Evolutionary conservation across 164 flowering plant genomes (phyloP).

Genomic region (Vitis riparia): DNA sequence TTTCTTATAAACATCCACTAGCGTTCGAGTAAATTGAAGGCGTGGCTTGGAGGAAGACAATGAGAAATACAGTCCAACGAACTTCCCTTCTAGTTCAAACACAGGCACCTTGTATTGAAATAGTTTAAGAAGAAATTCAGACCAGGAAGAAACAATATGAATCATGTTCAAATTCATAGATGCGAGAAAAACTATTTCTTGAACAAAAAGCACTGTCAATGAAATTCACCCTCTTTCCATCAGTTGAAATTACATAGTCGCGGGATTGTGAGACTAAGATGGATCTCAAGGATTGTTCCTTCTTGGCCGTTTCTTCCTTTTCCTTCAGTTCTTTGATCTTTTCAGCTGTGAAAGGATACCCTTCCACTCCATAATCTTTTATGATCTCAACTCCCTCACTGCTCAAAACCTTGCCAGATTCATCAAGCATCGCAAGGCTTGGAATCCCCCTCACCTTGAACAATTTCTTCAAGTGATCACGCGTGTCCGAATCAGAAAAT

Average conservation of each 20-base stretch:
- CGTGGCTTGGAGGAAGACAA: conserved; percentile 11
- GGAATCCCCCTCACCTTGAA: conserved; percentile 63
- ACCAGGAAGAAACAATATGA: neutral
- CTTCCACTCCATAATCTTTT: conserved; percentile 53
- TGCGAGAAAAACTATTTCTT: too few relatives aligned
- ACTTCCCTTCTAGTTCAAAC: conserved; percentile 57
- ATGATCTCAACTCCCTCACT: conserved; percentile 40
- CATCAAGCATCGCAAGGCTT: conserved; percentile 57
- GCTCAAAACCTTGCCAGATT: conserved; percentile 38
- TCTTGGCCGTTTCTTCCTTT: conserved; percentile 50
- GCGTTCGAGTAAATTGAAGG: conserved; percentile 31
- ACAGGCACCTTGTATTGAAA: conserved; percentile 35
- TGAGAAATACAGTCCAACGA: conserved; percentile 46
- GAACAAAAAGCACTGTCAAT: neutral
- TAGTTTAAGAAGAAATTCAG: neutral
- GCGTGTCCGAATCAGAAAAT: conserved; percentile 54
- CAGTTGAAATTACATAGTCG: conserved; percentile 25
- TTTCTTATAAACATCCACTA: conserved; percentile 37
- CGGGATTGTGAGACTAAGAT: conserved; percentile 51
- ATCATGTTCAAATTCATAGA: neutral
- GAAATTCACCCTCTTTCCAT: conserved; percentile 24
- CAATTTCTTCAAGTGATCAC: conserved; percentile 28
- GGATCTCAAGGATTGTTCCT: conserved; percentile 54
- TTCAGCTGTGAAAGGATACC: conserved; percentile 56
- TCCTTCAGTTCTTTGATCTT: conserved; percentile 44